Base-by-base conservation (phyloP, 179 eudicot species). In the Spergularia azorica region DNA sequence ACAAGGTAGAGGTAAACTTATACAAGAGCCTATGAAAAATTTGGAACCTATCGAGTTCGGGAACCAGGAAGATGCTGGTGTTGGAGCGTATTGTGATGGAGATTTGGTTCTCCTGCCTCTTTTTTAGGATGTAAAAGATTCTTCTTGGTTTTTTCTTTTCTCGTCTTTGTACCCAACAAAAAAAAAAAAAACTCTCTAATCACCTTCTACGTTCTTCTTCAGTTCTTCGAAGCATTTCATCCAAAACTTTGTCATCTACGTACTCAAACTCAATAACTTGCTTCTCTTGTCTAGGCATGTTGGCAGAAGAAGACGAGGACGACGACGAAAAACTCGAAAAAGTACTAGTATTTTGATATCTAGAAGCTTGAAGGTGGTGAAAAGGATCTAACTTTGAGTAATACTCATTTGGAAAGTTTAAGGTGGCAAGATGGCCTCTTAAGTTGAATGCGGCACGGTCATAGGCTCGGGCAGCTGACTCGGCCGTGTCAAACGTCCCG, bases 351-450 rank as follows among this genome's bases (percentile, higher is more conserved):
- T 70, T 48, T 68, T 74, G 80, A 46, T 50, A 77, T 13, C 76
- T 62, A 3, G 69, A 18, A 4, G 76, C 17, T 66, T 36, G 82
- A 69, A 70, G 75, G 71, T 36, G 77, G 21, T 72, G 79, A 36
- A 68, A 62, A 79, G 83, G 74, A 9, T 78, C 84, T 51, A 76
- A 50, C 39, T 39, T 82, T 55, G 86, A 60, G 63, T 80, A 77
- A 46, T 89, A 86, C 77, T 89, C 90, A 59, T 77, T 80, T 0
- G 92, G 92, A 58, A 89, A 89, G 73, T 89, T 89, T 64, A 89
- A 82, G 26, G 88, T 83, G 12, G 92, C 92, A 59, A 89, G 80
- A 39, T 89, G 90, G 6, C 92, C 92, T 70, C 89, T 85, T 76
- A 87, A 69, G 32, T 76, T 82, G 57, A 82, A 89, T 0, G 90